These are phyloP conservation scores for Thelonectria blattea DNA, from an alignment of 2,329 filamentous ascomycete species.

Conservation along the genomic window DNA sequence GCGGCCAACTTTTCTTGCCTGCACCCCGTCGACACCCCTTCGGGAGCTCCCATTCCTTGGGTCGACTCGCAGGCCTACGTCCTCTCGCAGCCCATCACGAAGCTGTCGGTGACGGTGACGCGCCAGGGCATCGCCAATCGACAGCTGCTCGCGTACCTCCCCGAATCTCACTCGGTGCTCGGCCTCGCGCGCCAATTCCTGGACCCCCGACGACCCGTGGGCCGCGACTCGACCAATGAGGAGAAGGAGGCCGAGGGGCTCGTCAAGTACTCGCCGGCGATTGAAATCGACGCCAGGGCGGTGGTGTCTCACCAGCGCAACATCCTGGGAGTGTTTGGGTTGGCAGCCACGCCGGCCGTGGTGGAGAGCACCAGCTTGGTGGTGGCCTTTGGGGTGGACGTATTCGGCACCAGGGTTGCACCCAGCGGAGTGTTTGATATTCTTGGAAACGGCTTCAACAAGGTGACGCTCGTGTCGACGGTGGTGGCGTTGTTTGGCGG, in stretches of 20 bases:
- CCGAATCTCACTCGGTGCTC: conserved; percentile 74
- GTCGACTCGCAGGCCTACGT: conserved; percentile 83
- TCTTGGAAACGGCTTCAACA: conserved; percentile 91
- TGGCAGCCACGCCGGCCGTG: conserved; percentile 77
- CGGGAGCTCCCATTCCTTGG: conserved; percentile 68
- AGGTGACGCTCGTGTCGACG: conserved; percentile 81
- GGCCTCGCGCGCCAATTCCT: conserved; percentile 80
- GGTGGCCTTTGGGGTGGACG: conserved; percentile 85
- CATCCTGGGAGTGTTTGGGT: conserved; percentile 73
- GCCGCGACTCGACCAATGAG: conserved; percentile 77
- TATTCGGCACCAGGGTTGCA: conserved; percentile 86
- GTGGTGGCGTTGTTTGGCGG: conserved; percentile 80
- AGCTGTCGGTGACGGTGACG: conserved; percentile 85
- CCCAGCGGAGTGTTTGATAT: conserved; percentile 93
- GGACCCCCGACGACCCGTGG: conserved; percentile 85
- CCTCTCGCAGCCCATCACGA: conserved; percentile 77
- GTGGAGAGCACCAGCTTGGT: conserved; percentile 93
- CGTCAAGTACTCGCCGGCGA: conserved; percentile 72
- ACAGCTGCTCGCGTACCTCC: conserved; percentile 79
- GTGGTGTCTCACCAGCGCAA: conserved; percentile 83
- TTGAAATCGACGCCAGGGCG: conserved; percentile 85
- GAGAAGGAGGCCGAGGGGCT: conserved; percentile 84
- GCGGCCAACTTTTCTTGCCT: conserved; percentile 79
- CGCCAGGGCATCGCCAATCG: conserved; percentile 89
- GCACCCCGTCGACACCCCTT: conserved; percentile 64